Base-by-base conservation (phyloP, 345 rosid species). In the Eucalyptus curtisii region DNA sequence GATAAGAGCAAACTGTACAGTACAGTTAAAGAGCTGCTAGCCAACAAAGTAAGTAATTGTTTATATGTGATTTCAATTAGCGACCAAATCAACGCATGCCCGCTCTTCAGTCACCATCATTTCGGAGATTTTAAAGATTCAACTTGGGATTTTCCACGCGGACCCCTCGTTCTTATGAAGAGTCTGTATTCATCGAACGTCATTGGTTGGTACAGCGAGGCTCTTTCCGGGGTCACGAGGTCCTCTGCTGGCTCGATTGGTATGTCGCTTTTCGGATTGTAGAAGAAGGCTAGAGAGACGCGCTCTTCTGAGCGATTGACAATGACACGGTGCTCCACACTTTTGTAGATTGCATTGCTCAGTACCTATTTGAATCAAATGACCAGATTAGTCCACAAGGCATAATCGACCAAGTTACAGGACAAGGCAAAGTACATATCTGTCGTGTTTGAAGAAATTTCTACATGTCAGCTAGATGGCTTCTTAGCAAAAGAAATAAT, bases 251-350 rank as follows among this genome's bases (percentile, higher is more conserved):
- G 99, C 61, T 91, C 91, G 15, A 97, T 95, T 1, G 95, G 98
- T 64, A 96, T 93, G 85, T 96, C 97, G 64, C 98, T 95, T 89
- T 93, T 96, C 24, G 99, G 99, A 87, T 97, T 96, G 94, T 97
- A 96, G 90, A 97, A 97, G 91, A 97, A 97, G 15, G 99, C 99
- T 25, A 97, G 93, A 1, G 99, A 96, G 2, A 97, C 89, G 8
- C 99, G 91, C 87, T 97, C 98, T 31, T 90, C 47, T 4, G 86
- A 88, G 9, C 98, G 93, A 89, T 97, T 96, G 45, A 96, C 99
- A 3, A 94, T 93, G 90, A 96, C 99, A 90, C 98, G 89, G 48
- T 97, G 99, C 93, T 97, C 99, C 90, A 97, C 98, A 53, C 99
- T 97, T 91, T 92, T 97, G 94, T 94, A 97, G 33, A 81, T 93